Evolutionary conservation across 2,329 filamentous ascomycete genomes (phyloP).

Genomic region (Talaromyces sp.): DNA sequence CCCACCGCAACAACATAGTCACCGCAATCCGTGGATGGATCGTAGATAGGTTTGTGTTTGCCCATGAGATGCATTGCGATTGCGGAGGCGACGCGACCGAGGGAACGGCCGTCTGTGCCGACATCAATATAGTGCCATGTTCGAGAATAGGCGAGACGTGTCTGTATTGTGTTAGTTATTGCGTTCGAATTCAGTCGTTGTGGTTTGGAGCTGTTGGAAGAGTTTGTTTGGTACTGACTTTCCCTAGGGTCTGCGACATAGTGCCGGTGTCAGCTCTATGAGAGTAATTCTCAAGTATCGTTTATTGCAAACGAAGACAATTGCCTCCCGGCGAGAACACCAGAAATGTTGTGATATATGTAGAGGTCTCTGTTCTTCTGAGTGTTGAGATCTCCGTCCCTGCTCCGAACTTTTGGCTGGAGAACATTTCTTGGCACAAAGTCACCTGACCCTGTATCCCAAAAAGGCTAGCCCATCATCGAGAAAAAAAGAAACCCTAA

Average conservation of each 20-base stretch:
- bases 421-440: conserved; percentile 9
- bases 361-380: neutral
- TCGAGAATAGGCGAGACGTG: conserved; percentile 91
- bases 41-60: conserved; percentile 98
- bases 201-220: neutral
- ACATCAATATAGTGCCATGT: conserved; percentile 90
- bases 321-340: neutral
- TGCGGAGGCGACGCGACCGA: conserved; percentile 81
- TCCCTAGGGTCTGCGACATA: conserved; percentile 48
- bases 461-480: neutral
- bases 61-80: conserved; percentile 91
- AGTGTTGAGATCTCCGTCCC: neutral
- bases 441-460: neutral
- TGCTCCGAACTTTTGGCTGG: neutral
- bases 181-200: neutral
- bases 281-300: neutral
- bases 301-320: no score
- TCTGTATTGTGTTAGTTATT: conserved; percentile 52
- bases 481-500: conserved; percentile 28
- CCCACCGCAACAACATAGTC: conserved; percentile 96
- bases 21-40: conserved; percentile 96
- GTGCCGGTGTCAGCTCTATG: neutral
- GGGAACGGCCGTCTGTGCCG: conserved; percentile 67
- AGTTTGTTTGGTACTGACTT: conserved; percentile 29
- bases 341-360: neutral